Base-by-base conservation (phyloP, 306 rosid species). In the Begonia loranthoides region DNA sequence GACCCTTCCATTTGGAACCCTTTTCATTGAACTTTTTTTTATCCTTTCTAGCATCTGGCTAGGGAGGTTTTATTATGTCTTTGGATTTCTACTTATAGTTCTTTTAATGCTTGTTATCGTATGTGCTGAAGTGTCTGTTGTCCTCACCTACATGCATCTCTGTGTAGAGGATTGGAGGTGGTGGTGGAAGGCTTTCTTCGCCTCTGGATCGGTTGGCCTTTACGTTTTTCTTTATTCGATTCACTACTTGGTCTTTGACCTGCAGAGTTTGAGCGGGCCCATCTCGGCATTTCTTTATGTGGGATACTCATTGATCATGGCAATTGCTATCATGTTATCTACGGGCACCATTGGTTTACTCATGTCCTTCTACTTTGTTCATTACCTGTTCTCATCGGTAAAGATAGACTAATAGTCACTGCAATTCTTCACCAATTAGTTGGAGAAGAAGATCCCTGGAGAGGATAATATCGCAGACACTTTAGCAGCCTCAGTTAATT, bases 111-210 rank as follows among this genome's bases (percentile, higher is more conserved):
- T 86, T 63, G 77, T 80, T 17, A 67, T 79, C 16, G 93, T 86
- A 45, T 86, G 95, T 64, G 95, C 95, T 19, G 93, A 82, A 67
- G 95, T 86, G 52, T 86, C 95, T 0, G 93, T 86, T 70, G 95
- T 86, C 45, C 93, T 86, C 69, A 82, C 95, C 28, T 82, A 86
- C 66, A 86, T 86, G 95, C 95, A 79, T 72, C 86, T 86, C 41
- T 82, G 95, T 59, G 93, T 86, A 49, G 95, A 86, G 76, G 95
- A 86, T 64, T 86, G 95, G 93, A 72, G 69, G 49, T 86, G 95
- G 95, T 86, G 95, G 95, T 86, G 95, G 95, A 86, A 86, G 69
- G 82, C 95, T 57, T 86, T 86, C 76, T 86, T 67, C 39, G 95
- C 95, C 12, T 82, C 95, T 0, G 95, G 95, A 49, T 86, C 95